Evolutionary conservation across 169 alveolate species (phyloP), one percentile per base, ranked within the genome.

Genomic region (Amoebophrya sp.): DNA sequence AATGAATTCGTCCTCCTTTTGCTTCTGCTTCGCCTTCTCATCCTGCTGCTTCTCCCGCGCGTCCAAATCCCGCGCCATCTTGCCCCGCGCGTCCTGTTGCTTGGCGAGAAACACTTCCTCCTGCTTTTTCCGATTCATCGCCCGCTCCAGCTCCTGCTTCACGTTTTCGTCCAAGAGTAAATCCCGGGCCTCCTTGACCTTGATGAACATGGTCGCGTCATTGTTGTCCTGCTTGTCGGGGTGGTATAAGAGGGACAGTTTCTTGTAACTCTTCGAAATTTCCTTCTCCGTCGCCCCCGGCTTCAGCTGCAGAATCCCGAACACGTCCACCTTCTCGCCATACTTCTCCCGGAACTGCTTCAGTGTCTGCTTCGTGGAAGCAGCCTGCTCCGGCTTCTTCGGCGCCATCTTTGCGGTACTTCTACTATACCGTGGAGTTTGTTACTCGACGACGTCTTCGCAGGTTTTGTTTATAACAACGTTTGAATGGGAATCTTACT

Each of bases 141-240:
- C 83, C 10, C 83, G 83, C 32, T 25, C 10, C 7, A 66, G 1
- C 32, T 66, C 83, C 83, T 66, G 32, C 10, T 25, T 2, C 35
- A 66, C 83, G 10, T 2, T 25, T 25, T 18, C 39, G 83, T 66
- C 83, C 83, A 66, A 25, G 38, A 66, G 83, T 25, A 66, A 25
- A 25, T 66, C 83, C 2, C 83, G 35, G 35, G 35, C 83, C 35
- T 66, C 83, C 83, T 66, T 66, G 83, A 66, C 18, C 35, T 66
- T 66, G 38, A 12, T n/a, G 32, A 66, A 66, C 83, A 66, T 66
- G 32, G 38, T 66, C 35, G 83, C 29, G 35, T 66, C 83, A 2
- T 66, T 66, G 83, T 66, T n/a, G 32, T 0, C 83, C 83, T 66
- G 83, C 35, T 66, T 66, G 35, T 66, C 83, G 32, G 83, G 83